Conservation (phyloP, 306 rosid species). For the Canavalia gladiata region DNA sequence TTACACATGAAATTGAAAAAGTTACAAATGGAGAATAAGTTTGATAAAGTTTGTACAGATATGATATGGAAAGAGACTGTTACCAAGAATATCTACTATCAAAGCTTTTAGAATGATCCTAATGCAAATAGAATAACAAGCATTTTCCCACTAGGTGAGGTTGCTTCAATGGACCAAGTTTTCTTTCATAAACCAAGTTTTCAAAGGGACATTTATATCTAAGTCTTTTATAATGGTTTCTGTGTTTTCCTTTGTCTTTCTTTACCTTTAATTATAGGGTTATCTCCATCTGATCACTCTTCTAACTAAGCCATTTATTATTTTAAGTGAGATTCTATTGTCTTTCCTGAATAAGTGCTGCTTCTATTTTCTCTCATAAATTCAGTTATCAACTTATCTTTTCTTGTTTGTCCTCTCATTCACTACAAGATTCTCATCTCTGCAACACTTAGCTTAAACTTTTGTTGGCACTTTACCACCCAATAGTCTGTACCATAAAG, state of each 20-base stretch:
- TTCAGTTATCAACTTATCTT: slow-evolving; percentile 20
- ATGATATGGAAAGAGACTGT: slow-evolving; percentile 28
- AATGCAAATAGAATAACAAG: slow-evolving; percentile 19
- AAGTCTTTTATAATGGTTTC: neutral
- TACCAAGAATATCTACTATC: neutral
- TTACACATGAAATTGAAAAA: slow-evolving; percentile 42
- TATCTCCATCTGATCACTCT: slow-evolving; percentile 16
- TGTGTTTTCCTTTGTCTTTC: neutral
- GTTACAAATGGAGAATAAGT: neutral
- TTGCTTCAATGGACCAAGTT: neutral
- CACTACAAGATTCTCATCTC: slow-evolving; percentile 19
- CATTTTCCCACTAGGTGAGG: neutral
- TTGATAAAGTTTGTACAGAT: slow-evolving; percentile 8
- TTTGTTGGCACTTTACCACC: neutral
- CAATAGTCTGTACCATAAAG: neutral
- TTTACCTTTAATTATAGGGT: slow-evolving; percentile 5
- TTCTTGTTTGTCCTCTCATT: slow-evolving; percentile 12
- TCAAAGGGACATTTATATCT: neutral
- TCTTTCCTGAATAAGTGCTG: neutral
- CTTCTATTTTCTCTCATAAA: neutral
- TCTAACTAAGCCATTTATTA: slow-evolving; percentile 2
- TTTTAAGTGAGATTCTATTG: slow-evolving; percentile 5
- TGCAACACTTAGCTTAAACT: neutral
- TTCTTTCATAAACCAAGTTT: neutral
- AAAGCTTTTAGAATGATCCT: slow-evolving; percentile 11